These are phyloP conservation scores for Aspergillus thermomutatus DNA, from an alignment of 2,329 filamentous ascomycete genomes.

Conservation along the genomic window DNA sequence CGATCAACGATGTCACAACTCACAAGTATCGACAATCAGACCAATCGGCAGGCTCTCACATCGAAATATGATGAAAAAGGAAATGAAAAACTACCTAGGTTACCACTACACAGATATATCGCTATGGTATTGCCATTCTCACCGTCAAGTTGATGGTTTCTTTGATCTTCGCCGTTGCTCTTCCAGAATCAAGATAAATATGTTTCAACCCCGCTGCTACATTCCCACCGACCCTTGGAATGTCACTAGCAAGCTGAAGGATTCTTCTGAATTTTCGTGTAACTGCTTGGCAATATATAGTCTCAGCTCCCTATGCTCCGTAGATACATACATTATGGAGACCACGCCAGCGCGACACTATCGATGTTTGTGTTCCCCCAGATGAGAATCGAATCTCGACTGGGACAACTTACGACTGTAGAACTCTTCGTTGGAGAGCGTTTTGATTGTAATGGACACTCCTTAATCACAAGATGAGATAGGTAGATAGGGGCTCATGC, in stretches of 20 bases:
- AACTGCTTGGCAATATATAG: background rate
- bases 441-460: no score
- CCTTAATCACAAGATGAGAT: background rate
- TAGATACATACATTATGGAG: background rate
- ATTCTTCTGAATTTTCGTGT: background rate
- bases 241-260: background rate
- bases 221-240: background rate
- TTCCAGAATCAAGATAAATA: background rate
- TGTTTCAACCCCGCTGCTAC: background rate
- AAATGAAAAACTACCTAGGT: background rate
- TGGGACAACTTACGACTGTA: background rate
- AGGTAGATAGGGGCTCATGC: constrained; percentile 3
- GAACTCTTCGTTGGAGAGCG: no score
- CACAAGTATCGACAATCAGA: background rate
- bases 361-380: background rate
- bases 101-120: background rate
- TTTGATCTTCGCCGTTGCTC: background rate
- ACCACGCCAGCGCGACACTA: background rate
- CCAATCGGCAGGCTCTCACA: background rate
- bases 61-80: background rate
- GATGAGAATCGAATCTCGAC: background rate
- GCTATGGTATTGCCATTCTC: background rate
- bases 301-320: no score
- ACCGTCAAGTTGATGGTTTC: background rate
- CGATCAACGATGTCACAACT: background rate